phyloP scores from a whole-genome alignment of 148 eudicot species.

The Beta vulgaris region DNA sequence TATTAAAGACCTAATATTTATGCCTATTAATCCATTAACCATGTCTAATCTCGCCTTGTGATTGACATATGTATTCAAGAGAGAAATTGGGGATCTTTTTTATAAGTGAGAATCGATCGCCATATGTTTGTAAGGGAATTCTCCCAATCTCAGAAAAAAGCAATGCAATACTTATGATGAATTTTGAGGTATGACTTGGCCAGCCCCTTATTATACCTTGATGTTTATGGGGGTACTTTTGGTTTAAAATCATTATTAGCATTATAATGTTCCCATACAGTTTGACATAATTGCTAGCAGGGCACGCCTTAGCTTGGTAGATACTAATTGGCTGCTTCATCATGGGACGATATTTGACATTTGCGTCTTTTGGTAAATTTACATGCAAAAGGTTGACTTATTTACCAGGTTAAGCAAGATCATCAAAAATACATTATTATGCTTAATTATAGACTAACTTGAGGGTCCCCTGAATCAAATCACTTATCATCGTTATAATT shows the following conservation, averaged over 20 bases:
- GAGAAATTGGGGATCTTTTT: no score
- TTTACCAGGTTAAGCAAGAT: not conserved
- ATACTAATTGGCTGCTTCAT: conserved; percentile 6
- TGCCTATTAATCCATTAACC: no score
- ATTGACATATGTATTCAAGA: no score
- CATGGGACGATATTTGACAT: conserved; percentile 23
- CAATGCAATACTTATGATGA: no score
- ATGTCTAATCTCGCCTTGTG: no score
- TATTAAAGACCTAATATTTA: no score
- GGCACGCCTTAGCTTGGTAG: conserved; percentile 29
- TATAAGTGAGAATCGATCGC: no score
- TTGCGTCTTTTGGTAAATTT: not conserved
- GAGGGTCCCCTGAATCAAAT: not conserved
- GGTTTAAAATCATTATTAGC: conserved; percentile 10
- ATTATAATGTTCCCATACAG: conserved; percentile 4
- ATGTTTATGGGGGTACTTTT: not conserved
- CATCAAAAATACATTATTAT: not conserved
- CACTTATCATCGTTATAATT: not conserved
- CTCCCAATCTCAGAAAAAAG: no score
- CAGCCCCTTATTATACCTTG: no score
- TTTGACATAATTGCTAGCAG: conserved; percentile 20
- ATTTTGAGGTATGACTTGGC: no score
- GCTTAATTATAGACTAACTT: conserved; percentile 10
- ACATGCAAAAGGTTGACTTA: conserved; percentile 7
- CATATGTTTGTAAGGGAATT: no score